Evolutionary conservation across 768 basidiomycete genomes (phyloP), one percentile per base, ranked within the genome.

Genomic region (Tricholoma flavovirens): DNA sequence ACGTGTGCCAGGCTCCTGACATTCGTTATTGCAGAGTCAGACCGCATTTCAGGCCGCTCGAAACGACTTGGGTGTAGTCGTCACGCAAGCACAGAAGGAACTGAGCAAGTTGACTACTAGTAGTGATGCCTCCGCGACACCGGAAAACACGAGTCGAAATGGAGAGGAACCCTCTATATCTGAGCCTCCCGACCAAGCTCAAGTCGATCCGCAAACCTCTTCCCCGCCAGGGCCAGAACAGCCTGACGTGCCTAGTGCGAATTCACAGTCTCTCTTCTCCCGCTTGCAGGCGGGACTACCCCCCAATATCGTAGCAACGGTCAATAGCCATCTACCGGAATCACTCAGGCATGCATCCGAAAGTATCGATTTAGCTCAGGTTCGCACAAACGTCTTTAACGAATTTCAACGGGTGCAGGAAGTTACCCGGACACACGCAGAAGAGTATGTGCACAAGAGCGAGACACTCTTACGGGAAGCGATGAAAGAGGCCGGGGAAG

Each of bases 401-500:
- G 87, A 92, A 63, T 80, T 90, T 58, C 80, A 83, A 63, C 83
- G 82, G 50, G 83, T 90, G 33, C 90, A 92, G 64, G 88, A 86
- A 43, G 80, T 87, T 38, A 84, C 83, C 51, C 77, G 78, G n/a
- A 74, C 83, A 4, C 87, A 88, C 59, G 90, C 90, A 5, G 93
- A 92, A 67, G 92, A 90, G 62, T 93, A 93, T 66, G 81, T 88
- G 29, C 83, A 86, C 63, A 87, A 84, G 74, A 86, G 86, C 67
- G 86, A 88, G 60, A 76, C 68, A 7, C 64, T 87, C 32, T 67
- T 88, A 29, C 76, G 81, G 38, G 87, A 86, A 56, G 88, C 84
- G 2, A 79, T 90, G 63, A 87, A 83, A 63, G 90, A 91, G 64
- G 88, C 90, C 6, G 81, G 89, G 55, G 93, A 89, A 59, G 86